phyloP scores from a whole-genome alignment of 768 basidiomycete species.

The Steccherinum ochraceum region DNA sequence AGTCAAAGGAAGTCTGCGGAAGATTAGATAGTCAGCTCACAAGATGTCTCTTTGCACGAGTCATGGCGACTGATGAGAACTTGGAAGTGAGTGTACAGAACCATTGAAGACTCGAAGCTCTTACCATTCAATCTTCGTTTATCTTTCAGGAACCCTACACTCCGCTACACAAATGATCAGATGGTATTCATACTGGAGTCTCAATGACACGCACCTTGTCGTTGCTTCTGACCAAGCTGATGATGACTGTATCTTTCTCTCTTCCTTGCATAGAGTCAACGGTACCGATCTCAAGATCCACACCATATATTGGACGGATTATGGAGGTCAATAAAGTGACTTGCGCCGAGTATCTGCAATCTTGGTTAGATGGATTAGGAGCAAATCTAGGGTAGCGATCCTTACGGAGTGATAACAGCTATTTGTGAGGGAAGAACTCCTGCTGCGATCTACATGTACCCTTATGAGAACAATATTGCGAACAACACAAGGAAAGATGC shows the following conservation, averaged over 20 bases:
- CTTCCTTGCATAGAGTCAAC: conserved; percentile 98
- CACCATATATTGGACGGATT: conserved; percentile 63
- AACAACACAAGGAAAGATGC: too few relatives aligned
- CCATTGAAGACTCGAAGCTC: conserved; percentile 10
- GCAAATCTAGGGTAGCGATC: neutral
- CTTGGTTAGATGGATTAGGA: neutral
- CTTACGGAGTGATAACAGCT: conserved; percentile 82
- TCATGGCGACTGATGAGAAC: conserved; percentile 95
- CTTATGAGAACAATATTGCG: neutral
- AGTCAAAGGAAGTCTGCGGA: neutral
- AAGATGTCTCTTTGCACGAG: conserved; percentile 80
- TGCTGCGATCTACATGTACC: conserved; percentile 42
- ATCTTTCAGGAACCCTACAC: conserved; percentile 94
- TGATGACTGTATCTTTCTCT: conserved; percentile 90
- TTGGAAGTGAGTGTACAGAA: too few relatives aligned
- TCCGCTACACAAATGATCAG: conserved; percentile 41
- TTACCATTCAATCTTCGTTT: conserved; percentile 84
- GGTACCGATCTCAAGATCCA: conserved; percentile 80
- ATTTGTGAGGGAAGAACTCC: conserved; percentile 69
- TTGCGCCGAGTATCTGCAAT: conserved; percentile 82
- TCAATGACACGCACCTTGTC: conserved; percentile 45
- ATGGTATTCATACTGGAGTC: neutral
- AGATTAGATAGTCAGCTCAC: conserved; percentile 40
- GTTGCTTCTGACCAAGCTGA: conserved; percentile 91
- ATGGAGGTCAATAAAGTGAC: conserved; percentile 78